Conservation (phyloP, 345 rosid species). For the Linum tenue region DNA sequence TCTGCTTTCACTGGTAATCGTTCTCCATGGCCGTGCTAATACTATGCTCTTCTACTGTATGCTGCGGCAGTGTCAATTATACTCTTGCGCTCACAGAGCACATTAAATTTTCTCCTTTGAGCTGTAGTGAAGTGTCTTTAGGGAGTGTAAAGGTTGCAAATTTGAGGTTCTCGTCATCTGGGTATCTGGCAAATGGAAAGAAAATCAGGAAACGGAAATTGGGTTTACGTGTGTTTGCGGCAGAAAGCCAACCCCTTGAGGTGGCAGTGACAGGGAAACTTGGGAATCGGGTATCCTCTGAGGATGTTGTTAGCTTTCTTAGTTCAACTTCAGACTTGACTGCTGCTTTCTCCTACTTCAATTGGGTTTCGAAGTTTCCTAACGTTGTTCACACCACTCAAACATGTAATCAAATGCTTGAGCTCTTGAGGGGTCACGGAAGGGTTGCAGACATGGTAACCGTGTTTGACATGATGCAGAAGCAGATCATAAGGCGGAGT, state of each 20-base stretch:
- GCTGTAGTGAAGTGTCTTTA: conserved; percentile 12
- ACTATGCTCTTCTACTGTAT: conserved; percentile 34
- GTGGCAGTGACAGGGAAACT: conserved; percentile 22
- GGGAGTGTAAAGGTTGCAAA: conserved; percentile 23
- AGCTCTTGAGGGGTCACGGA: conserved; percentile 50
- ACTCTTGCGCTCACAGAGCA: conserved; percentile 14
- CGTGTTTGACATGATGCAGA: conserved; percentile 82
- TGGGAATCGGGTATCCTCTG: conserved; percentile 32
- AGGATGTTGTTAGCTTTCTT: conserved; percentile 39
- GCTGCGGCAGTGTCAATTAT: conserved; percentile 27
- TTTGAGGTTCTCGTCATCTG: conserved; percentile 22
- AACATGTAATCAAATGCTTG: conserved; percentile 77
- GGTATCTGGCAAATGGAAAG: conserved; percentile 28
- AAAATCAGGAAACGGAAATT: conserved; percentile 25
- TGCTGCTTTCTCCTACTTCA: conserved; percentile 55
- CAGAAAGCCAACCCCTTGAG: conserved; percentile 24
- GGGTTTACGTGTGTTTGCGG: conserved; percentile 26
- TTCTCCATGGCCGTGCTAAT: conserved; percentile 34
- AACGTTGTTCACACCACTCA: conserved; percentile 49
- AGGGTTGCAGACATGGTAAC: conserved; percentile 51
- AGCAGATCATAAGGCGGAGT: conserved; percentile 55
- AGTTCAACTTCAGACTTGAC: conserved; percentile 43
- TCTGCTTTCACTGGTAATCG: conserved; percentile 4
- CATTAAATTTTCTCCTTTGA: conserved; percentile 15
- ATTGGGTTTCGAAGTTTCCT: conserved; percentile 38